Evolutionary conservation across 2,329 filamentous ascomycete genomes (phyloP).

Genomic region (Beauveria brongniartii): DNA sequence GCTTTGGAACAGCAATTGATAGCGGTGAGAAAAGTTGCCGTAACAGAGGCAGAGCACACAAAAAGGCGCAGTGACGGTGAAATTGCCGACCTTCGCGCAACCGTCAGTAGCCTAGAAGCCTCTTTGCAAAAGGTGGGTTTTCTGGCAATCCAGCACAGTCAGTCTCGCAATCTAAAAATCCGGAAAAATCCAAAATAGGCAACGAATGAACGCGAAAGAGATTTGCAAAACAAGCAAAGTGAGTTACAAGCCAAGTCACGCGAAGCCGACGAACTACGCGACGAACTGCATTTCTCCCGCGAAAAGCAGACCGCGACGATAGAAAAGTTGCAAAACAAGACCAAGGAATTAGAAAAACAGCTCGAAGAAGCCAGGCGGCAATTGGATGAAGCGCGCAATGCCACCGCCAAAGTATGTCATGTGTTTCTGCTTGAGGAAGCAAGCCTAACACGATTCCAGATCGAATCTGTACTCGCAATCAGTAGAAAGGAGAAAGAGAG

Average conservation of each 20-base stretch:
- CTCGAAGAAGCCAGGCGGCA: constrained; percentile 16
- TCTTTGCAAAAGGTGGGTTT: constrained; percentile 48
- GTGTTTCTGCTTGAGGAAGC: background rate
- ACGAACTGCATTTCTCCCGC: constrained; percentile 26
- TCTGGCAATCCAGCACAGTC: background rate
- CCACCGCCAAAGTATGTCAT: constrained; percentile 20
- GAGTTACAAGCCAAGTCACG: constrained; percentile 42
- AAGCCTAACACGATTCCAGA: constrained; percentile 17
- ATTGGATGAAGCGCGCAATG: constrained; percentile 16
- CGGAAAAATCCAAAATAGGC: constrained; percentile 5
- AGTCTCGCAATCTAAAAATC: background rate
- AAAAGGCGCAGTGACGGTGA: constrained; percentile 49
- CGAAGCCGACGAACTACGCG: constrained; percentile 27
- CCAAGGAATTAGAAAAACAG: constrained; percentile 20
- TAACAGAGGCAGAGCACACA: constrained; percentile 41
- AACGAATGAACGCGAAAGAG: constrained; percentile 51
- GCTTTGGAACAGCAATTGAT: constrained; percentile 34
- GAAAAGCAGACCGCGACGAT: constrained; percentile 24
- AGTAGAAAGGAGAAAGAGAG: constrained; percentile 56
- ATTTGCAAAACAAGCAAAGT: constrained; percentile 24
- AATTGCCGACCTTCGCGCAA: constrained; percentile 53
- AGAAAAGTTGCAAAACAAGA: constrained; percentile 15
- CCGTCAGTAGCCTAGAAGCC: constrained; percentile 52
- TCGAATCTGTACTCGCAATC: constrained; percentile 22
- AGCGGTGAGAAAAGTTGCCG: constrained; percentile 37